Conservation (phyloP, 345 rosid genomes). For the Acer saccharum region DNA sequence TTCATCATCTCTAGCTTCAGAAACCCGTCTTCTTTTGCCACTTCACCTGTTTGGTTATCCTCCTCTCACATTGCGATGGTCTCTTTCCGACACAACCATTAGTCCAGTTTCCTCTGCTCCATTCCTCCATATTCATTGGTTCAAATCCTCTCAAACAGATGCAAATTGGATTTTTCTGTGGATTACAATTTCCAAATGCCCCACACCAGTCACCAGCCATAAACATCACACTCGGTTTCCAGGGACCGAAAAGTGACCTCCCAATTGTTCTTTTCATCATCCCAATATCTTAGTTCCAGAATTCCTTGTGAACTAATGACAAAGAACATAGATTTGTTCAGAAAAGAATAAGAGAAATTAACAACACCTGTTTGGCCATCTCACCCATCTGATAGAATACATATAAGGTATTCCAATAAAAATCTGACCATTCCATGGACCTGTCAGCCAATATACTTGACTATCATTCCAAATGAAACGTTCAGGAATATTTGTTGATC, state of each 20-base stretch:
- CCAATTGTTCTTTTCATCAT: constrained; percentile 22
- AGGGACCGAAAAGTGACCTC: not conserved
- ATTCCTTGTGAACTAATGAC: constrained; percentile 40
- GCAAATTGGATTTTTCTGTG: constrained; percentile 37
- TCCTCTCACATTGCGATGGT: constrained; percentile 29
- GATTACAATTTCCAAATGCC: constrained; percentile 41
- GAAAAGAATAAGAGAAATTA: constrained; percentile 8
- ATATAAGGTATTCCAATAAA: no score
- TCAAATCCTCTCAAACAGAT: constrained; percentile 52
- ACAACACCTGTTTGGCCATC: constrained; percentile 12
- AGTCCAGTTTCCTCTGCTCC: constrained; percentile 47
- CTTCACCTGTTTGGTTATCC: constrained; percentile 20
- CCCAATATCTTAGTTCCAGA: constrained; percentile 19
- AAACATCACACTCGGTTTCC: constrained; percentile 36
- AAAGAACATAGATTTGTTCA: constrained; percentile 9
- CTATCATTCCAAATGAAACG: no score
- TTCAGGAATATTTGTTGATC: no score
- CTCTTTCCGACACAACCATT: constrained; percentile 48
- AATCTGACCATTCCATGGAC: no score
- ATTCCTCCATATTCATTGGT: constrained; percentile 44
- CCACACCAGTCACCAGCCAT: constrained; percentile 59
- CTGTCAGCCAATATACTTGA: no score
- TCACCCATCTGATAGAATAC: no score
- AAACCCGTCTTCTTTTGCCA: not conserved
- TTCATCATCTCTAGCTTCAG: constrained; percentile 2